These are phyloP conservation scores for Triticum dicoccoides DNA, from an alignment of 176 grass and related monocot genomes.

Conservation along the genomic window DNA sequence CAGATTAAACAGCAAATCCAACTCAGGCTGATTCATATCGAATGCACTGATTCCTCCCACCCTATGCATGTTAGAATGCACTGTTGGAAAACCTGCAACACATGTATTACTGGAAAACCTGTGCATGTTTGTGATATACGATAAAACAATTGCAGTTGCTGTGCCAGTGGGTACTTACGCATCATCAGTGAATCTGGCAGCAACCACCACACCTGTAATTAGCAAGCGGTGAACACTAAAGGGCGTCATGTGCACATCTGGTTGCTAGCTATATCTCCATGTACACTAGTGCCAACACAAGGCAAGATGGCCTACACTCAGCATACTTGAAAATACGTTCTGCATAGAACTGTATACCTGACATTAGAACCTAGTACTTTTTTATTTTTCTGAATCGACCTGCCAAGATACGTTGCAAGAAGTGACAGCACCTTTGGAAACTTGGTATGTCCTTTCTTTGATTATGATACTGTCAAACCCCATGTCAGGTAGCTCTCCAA, in stretches of 20 bases:
- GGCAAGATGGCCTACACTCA: slow-evolving; percentile 86
- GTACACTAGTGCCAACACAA: slow-evolving; percentile 82
- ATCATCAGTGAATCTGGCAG: slow-evolving; percentile 87
- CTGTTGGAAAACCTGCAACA: slow-evolving; percentile 79
- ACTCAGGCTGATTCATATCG: slow-evolving; percentile 77
- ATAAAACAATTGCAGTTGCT: not conserved
- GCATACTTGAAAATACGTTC: slow-evolving; percentile 97
- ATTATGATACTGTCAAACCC: slow-evolving; percentile 52
- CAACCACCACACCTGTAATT: slow-evolving; percentile 73
- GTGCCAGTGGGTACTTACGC: slow-evolving; percentile 41
- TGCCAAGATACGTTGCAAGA: slow-evolving; percentile 62
- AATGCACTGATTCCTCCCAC: slow-evolving; percentile 77
- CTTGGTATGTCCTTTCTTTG: slow-evolving; percentile 38
- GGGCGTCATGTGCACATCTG: slow-evolving; percentile 57
- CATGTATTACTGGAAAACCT: not conserved
- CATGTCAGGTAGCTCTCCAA: slow-evolving; percentile 54
- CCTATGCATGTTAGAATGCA: slow-evolving; percentile 56
- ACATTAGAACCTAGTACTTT: slow-evolving; percentile 44
- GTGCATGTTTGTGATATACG: not conserved
- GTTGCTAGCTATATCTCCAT: slow-evolving; percentile 82
- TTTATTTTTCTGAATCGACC: slow-evolving; percentile 52
- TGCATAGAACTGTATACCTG: slow-evolving; percentile 61
- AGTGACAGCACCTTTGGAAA: slow-evolving; percentile 68
- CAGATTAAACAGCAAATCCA: slow-evolving; percentile 78
- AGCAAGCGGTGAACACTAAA: slow-evolving; percentile 77